These are phyloP conservation scores for Amanita pallidorosea DNA, from an alignment of 768 basidiomycete genomes.

Conservation along the genomic window DNA sequence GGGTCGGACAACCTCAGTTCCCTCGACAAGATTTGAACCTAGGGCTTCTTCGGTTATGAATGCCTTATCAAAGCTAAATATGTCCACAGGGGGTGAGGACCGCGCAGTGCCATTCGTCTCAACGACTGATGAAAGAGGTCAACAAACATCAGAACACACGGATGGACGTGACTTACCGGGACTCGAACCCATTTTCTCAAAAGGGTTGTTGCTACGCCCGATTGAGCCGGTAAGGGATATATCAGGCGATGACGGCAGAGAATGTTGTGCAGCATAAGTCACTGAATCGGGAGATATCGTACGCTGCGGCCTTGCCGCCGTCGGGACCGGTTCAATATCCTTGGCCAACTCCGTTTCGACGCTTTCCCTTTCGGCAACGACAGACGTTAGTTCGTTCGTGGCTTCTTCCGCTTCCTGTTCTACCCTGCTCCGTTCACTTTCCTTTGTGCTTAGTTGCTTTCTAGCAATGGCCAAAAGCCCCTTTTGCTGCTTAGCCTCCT, in stretches of 20 bases:
- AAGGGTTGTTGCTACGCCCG: constrained; percentile 79
- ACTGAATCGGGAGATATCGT: constrained; percentile 38
- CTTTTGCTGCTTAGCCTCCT: constrained; percentile 94
- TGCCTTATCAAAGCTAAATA: constrained; percentile 39
- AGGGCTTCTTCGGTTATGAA: constrained; percentile 12
- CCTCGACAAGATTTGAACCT: constrained; percentile 9
- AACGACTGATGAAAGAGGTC: constrained; percentile 23
- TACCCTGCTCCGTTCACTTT: constrained; percentile 59
- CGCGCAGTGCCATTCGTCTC: constrained; percentile 16
- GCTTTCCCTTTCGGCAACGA: constrained; percentile 44
- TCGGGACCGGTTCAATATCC: constrained; percentile 11
- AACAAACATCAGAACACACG: constrained; percentile 39
- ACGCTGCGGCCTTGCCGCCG: constrained; percentile 14
- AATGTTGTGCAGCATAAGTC: constrained; percentile 55
- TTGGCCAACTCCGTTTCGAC: constrained; percentile 39
- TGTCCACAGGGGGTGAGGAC: constrained; percentile 11
- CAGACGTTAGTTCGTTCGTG: constrained; percentile 36
- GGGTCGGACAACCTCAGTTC: constrained; percentile 8
- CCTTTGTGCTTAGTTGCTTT: constrained; percentile 85
- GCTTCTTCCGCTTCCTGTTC: constrained; percentile 69
- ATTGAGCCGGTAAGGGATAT: constrained; percentile 35
- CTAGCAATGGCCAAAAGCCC: constrained; percentile 89
- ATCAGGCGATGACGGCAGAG: constrained; percentile 65
- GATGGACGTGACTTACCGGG: constrained; percentile 21
- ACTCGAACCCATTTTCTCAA: constrained; percentile 57